These are phyloP conservation scores for Trichoderma sp. DNA, from an alignment of 2,329 filamentous ascomycete genomes.

Conservation along the genomic window DNA sequence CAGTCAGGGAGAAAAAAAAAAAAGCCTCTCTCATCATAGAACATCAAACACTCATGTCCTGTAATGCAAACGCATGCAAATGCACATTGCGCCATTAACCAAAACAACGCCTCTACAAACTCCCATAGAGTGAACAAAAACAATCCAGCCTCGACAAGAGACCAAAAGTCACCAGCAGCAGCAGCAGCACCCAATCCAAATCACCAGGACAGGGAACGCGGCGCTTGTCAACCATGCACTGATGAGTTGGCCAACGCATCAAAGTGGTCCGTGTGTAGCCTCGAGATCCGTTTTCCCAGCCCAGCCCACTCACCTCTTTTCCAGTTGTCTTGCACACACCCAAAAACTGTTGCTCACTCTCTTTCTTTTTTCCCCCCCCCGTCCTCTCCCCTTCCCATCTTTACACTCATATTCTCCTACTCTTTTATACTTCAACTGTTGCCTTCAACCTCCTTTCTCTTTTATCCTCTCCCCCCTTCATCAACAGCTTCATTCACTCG, in stretches of 20 bases:
- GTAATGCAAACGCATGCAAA: background rate
- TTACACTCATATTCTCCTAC: background rate
- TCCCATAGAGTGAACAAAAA: background rate
- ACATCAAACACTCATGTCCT: background rate
- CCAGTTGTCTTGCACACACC: too few relatives aligned
- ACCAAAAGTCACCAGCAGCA: background rate
- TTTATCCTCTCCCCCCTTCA: background rate
- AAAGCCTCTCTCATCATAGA: conserved; percentile 6
- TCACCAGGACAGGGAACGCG: conserved; percentile 33
- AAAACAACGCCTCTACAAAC: background rate
- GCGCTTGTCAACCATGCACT: conserved; percentile 46
- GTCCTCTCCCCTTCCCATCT: background rate
- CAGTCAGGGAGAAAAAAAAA: background rate
- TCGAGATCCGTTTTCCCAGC: conserved; percentile 31
- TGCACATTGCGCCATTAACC: conserved; percentile 5
- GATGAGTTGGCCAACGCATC: conserved; percentile 49
- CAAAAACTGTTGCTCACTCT: background rate
- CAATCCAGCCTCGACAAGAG: background rate
- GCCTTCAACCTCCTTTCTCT: conserved; percentile 12
- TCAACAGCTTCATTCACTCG: background rate
- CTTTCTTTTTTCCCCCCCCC: background rate
- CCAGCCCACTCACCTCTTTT: conserved; percentile 6
- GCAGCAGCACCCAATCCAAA: conserved; percentile 14
- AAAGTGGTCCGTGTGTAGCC: conserved; percentile 48
- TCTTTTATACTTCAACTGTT: conserved; percentile 3